These are phyloP conservation scores for Nannochloropsis granulata DNA, from an alignment of 108 stramenopile genomes.

Conservation along the genomic window DNA sequence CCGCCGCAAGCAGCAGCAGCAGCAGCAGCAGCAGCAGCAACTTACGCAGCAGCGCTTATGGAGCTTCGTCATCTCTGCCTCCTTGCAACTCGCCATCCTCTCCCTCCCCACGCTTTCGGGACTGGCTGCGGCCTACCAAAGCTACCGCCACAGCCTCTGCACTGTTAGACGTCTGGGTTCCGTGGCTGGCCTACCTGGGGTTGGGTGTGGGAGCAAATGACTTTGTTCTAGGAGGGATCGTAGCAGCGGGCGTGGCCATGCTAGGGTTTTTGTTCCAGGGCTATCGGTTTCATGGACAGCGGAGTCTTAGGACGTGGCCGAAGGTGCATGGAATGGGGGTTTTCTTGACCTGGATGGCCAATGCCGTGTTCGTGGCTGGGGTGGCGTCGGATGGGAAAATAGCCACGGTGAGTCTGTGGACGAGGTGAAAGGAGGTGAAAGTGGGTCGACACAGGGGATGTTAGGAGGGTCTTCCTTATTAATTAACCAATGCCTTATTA, in stretches of 20 bases:
- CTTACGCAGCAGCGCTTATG: too few relatives aligned
- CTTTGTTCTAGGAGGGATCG: background rate
- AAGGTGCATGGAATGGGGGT: background rate
- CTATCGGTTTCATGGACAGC: background rate
- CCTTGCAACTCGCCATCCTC: background rate
- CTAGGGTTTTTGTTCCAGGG: background rate
- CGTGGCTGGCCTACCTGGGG: background rate
- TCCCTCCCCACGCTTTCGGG: background rate
- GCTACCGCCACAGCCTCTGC: background rate
- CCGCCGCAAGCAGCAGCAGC: too few relatives aligned
- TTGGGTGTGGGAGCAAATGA: background rate
- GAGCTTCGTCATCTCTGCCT: background rate
- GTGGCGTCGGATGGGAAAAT: background rate
- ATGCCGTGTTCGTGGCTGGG: background rate
- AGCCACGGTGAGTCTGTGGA: background rate
- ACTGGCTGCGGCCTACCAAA: background rate
- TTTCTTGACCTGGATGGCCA: background rate
- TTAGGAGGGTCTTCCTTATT: background rate
- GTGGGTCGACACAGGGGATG: background rate
- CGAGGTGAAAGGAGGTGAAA: background rate
- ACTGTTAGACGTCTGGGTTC: background rate
- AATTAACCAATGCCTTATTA: too few relatives aligned
- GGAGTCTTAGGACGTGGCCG: background rate
- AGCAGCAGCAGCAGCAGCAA: too few relatives aligned
- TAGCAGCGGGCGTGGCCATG: background rate